These are phyloP conservation scores for Chrysosporium queenslandicum DNA, from an alignment of 2,329 filamentous ascomycete species.

Conservation along the genomic window DNA sequence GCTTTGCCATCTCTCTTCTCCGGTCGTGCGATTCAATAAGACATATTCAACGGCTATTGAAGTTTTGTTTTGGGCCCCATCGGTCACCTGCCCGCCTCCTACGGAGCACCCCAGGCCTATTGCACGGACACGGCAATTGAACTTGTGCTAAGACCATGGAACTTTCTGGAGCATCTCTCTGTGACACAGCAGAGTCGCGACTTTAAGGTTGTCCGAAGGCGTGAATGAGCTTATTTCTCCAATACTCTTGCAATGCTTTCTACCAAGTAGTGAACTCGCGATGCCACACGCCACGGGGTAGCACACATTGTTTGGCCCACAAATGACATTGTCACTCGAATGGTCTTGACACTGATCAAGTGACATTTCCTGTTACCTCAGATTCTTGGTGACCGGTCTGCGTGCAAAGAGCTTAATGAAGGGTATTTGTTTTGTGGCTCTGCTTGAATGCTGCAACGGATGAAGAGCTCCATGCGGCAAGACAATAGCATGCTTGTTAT, in stretches of 20 bases:
- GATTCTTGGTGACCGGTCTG: neutral
- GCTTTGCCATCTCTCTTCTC: neutral
- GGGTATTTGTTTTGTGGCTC: no score
- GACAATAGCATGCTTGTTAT: no score
- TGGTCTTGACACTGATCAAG: neutral
- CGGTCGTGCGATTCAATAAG: constrained; percentile 2
- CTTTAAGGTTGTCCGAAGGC: neutral
- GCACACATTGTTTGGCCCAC: neutral
- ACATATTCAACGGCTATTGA: neutral
- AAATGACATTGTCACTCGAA: neutral
- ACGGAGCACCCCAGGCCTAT: neutral
- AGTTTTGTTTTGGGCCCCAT: neutral
- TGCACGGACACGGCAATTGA: neutral
- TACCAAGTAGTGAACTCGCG: no score
- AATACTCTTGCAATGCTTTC: neutral
- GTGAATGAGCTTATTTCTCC: neutral
- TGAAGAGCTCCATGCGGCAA: no score
- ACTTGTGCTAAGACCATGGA: neutral
- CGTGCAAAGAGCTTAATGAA: neutral
- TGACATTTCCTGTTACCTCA: neutral
- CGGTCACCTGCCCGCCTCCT: neutral
- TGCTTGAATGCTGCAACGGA: no score
- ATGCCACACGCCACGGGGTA: no score
- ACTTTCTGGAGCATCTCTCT: neutral
- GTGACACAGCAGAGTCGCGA: constrained; percentile 1